Conservation (phyloP, 805 yeast genomes). For the Ogataea nonfermentans region DNA sequence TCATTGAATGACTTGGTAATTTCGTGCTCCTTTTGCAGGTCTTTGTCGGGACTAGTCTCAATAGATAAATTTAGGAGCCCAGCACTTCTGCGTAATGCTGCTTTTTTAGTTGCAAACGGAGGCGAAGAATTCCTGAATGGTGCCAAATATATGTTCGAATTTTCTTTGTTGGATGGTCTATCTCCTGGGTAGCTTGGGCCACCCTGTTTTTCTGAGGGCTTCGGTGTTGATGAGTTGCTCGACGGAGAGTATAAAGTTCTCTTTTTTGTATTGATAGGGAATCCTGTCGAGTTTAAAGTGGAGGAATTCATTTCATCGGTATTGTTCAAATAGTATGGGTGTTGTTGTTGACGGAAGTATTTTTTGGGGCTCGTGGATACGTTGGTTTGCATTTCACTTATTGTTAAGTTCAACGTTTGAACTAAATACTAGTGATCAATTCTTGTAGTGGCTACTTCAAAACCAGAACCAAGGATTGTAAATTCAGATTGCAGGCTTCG, state of each 20-base stretch:
- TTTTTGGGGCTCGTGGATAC: slow-evolving; percentile 8
- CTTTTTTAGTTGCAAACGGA: slow-evolving; percentile 25
- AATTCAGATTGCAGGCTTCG: no score
- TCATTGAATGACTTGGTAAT: slow-evolving; percentile 36
- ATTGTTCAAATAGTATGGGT: slow-evolving; percentile 1
- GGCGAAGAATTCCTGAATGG: slow-evolving; percentile 12
- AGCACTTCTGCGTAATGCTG: slow-evolving; percentile 47
- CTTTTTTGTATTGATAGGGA: slow-evolving; percentile 30
- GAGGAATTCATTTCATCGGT: slow-evolving; percentile 24
- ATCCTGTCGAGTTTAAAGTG: slow-evolving; percentile 27
- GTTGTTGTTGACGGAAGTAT: slow-evolving; percentile 7
- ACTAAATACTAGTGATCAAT: not conserved
- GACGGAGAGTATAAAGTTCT: slow-evolving; percentile 31
- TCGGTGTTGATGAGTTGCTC: slow-evolving; percentile 20
- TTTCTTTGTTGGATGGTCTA: slow-evolving; percentile 15
- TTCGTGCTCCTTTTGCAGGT: slow-evolving; percentile 20
- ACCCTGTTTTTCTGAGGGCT: slow-evolving; percentile 19
- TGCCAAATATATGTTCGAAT: slow-evolving; percentile 4
- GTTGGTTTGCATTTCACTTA: slow-evolving; percentile 5
- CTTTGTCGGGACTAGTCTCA: slow-evolving; percentile 34
- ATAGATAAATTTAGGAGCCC: slow-evolving; percentile 50
- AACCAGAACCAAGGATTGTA: not conserved
- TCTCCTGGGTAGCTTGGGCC: not conserved
- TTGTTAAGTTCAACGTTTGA: not conserved
- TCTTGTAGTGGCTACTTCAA: not conserved